Evolutionary conservation across 192 early-diverging fungal species (phyloP).

Genomic region (Backusella tuberculispora): DNA sequence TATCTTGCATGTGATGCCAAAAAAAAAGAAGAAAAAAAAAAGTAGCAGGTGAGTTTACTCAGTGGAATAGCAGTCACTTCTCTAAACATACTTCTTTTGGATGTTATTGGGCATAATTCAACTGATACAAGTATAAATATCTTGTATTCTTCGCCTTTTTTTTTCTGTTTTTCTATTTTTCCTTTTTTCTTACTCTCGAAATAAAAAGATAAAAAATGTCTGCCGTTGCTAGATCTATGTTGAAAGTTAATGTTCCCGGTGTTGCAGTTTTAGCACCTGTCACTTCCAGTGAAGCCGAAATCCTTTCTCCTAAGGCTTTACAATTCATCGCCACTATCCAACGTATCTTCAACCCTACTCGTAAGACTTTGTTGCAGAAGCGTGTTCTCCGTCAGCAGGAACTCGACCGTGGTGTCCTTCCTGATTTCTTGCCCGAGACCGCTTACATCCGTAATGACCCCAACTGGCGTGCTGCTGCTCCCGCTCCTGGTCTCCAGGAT

Average conservation of each 20-base stretch:
- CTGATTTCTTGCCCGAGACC: conserved; percentile 93
- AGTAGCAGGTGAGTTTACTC: conserved; percentile 27
- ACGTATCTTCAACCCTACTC: conserved; percentile 86
- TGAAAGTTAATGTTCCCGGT: conserved; percentile 59
- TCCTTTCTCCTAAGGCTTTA: conserved; percentile 83
- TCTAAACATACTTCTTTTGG: conserved; percentile 4
- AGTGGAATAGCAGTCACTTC: conserved; percentile 34
- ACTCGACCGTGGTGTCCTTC: conserved; percentile 80
- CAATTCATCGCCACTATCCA: conserved; percentile 90
- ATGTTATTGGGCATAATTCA: conserved; percentile 19
- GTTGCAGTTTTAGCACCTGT: conserved; percentile 75
- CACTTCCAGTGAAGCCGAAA: conserved; percentile 63
- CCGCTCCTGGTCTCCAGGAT: conserved; percentile 89
- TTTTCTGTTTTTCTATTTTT: background rate
- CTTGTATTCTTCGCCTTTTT: conserved; percentile 1
- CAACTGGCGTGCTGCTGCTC: conserved; percentile 86
- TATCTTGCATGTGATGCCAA: conserved; percentile 24
- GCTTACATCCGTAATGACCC: conserved; percentile 87
- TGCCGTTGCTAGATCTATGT: conserved; percentile 7
- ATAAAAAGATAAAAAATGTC: conserved; percentile 22
- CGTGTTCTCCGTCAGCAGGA: conserved; percentile 80
- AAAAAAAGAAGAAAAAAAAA: conserved; percentile 25
- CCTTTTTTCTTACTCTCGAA: conserved; percentile 12
- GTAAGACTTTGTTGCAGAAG: conserved; percentile 83
- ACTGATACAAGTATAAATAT: conserved; percentile 18